phyloP scores from a whole-genome alignment of 345 rosid genomes.

The Melaleuca quinquenervia region DNA sequence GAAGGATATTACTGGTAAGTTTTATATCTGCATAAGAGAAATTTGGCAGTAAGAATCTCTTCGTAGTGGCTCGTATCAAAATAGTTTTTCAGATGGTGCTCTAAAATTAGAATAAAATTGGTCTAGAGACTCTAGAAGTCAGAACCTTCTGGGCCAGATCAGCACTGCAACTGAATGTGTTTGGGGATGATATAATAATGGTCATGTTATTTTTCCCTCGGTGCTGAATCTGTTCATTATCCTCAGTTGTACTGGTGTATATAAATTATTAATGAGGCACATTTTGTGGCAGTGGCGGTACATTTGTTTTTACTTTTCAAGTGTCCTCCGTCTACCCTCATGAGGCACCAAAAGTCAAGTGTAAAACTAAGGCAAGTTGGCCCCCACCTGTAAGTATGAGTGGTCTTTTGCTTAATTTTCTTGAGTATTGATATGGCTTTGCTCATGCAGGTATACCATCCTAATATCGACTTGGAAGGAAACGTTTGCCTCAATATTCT shows the following conservation, averaged over 20 bases:
- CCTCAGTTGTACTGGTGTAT: neutral
- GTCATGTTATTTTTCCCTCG: neutral
- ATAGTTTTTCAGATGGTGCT: neutral
- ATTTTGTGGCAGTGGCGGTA: conserved; percentile 47
- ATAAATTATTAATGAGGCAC: neutral
- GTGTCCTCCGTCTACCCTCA: conserved; percentile 89
- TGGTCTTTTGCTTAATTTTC: neutral
- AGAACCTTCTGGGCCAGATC: neutral
- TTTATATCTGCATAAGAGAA: neutral
- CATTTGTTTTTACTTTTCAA: conserved; percentile 76
- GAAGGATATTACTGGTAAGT: conserved; percentile 79
- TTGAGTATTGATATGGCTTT: neutral
- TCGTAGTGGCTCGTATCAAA: neutral
- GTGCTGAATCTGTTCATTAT: neutral
- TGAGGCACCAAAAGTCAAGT: conserved; percentile 94
- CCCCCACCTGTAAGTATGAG: neutral
- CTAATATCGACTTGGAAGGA: conserved; percentile 96
- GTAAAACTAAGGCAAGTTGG: conserved; percentile 79
- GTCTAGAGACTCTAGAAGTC: neutral
- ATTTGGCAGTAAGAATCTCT: neutral
- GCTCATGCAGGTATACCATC: conserved; percentile 70
- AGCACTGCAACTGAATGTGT: neutral
- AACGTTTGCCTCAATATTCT: conserved; percentile 90
- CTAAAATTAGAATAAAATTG: neutral
- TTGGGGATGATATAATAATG: neutral